phyloP scores from a whole-genome alignment of 495 filamentous ascomycete species.

The Thermochaetoides thermophila region DNA sequence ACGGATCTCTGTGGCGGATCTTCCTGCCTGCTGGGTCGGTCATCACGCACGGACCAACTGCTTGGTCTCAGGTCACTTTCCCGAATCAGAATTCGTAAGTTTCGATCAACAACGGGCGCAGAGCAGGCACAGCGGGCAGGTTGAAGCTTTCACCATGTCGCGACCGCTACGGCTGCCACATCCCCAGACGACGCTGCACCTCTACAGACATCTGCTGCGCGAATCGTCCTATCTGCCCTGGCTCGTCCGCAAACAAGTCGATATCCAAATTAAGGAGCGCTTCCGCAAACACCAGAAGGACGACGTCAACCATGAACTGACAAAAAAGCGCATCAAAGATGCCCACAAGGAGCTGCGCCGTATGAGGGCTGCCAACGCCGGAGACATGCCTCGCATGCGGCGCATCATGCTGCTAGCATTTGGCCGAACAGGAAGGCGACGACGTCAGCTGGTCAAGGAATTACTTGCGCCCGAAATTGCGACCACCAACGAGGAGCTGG shows the following conservation, averaged over 20 bases:
- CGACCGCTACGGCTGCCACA: constrained; percentile 10
- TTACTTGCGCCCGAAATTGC: constrained; percentile 30
- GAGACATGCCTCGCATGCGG: constrained; percentile 44
- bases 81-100: too few species aligned
- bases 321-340: constrained; percentile 10
- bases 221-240: constrained; percentile 72
- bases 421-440: constrained; percentile 56
- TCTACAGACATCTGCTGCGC: constrained; percentile 67
- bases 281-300: constrained; percentile 29
- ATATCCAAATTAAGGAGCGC: constrained; percentile 39
- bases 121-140: too few species aligned
- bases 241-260: constrained; percentile 45
- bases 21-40: too few species aligned
- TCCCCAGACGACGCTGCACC: constrained; percentile 37
- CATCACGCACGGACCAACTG: too few species aligned
- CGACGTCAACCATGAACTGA: constrained; percentile 1
- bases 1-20: too few species aligned
- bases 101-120: too few species aligned
- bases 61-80: too few species aligned
- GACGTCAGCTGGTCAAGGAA: constrained; percentile 42
- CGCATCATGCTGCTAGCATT: constrained; percentile 54
- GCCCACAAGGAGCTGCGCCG: constrained; percentile 22
- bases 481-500: constrained; percentile 20
- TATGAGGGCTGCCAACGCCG: constrained; percentile 35
- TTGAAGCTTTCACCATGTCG: constrained; percentile 10